A percentile compares a stretch with the other conserved stretches of the same genome.
Conservation (phyloP, 805 yeast genomes). For the Starmerella khaoyaiensis region DNA sequence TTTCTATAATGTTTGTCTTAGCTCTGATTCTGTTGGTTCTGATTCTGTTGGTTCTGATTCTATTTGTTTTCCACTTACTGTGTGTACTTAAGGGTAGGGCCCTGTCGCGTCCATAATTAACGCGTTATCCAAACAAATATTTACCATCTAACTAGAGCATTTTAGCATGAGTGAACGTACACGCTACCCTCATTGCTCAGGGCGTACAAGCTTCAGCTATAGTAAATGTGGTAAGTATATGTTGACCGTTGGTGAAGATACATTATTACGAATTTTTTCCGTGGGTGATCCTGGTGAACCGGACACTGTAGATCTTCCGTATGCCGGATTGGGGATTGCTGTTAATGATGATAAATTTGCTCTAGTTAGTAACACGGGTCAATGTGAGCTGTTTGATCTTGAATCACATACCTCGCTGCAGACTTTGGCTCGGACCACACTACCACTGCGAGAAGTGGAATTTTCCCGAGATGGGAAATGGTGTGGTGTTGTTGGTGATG, state of each 20-base stretch:
- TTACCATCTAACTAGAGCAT: too few relatives aligned
- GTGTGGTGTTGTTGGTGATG: slow-evolving; percentile 30
- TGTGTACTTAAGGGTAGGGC: too few relatives aligned
- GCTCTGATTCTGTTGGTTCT: too few relatives aligned
- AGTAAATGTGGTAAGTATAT: slow-evolving; percentile 26
- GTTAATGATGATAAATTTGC: slow-evolving; percentile 26
- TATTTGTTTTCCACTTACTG: too few relatives aligned
- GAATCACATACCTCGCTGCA: slow-evolving; percentile 17
- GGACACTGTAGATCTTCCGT: slow-evolving; percentile 24
- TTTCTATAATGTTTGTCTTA: too few relatives aligned
- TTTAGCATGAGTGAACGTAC: slow-evolving; percentile 17
- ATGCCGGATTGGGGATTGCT: slow-evolving; percentile 22
- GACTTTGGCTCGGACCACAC: slow-evolving; percentile 22
- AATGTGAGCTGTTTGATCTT: slow-evolving; percentile 24
- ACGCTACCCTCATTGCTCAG: slow-evolving; percentile 28
- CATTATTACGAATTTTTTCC: slow-evolving; percentile 26
- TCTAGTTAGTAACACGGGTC: slow-evolving; percentile 36
- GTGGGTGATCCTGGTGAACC: slow-evolving; percentile 23
- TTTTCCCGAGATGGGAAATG: slow-evolving; percentile 29
- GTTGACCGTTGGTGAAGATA: slow-evolving; percentile 29
- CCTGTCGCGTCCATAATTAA: too few relatives aligned
- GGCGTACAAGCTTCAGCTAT: slow-evolving; percentile 26
- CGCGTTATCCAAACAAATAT: too few relatives aligned
- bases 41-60: too few relatives aligned
- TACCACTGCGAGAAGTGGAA: slow-evolving; percentile 27